Base-by-base conservation (phyloP, 352 stramenopile species). In the Phytopythium chamaehyphon region DNA sequence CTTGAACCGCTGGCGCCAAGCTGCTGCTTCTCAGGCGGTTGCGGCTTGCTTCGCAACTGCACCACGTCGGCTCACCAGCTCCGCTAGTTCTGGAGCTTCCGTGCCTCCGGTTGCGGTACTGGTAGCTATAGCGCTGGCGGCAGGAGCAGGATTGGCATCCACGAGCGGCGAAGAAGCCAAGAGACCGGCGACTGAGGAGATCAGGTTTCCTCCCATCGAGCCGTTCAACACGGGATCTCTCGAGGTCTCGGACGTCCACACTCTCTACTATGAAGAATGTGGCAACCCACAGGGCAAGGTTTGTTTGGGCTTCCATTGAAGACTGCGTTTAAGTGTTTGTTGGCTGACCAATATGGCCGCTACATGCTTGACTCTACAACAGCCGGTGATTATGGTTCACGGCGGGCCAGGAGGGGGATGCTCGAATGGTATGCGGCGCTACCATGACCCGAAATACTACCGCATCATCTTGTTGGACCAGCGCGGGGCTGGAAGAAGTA, bases 391-490 rank as follows among this genome's bases (percentile, higher is more conserved):
- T 16, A 90, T 96, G 51, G 72, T 97, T 18, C 92, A 97, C 65
- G 92, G 92, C 36, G 92, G 90, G 8, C 90, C 92, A 3, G 92
- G 92, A 16, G 78, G 82, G 8, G 89, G 82, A 21, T 96, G 85
- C 55, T 82, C 47, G 31, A 62, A 48, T 7, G 19, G 67, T 54
- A 96, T 97, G 83, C 76, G 86, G 18, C 86, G 85, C 47, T 98
- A 94, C 70, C 96, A 98, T 68, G 86, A 97, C 70, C 92, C 91
- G 19, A 51, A 76, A 19, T 70, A 91, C 14, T 98, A 98, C 59
- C 83, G 77, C 37, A 96, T 98, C 43, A 90, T 98, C 40, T 69
- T 98, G 18, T 56, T 98, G 23, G 95, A 98, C 73, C 94, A 98
- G 72, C 77, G 94, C 22, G 94, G 94, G n/a, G 94, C 86, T 31